These are phyloP conservation scores for Silene uniflora DNA, from an alignment of 148 eudicot genomes.

Conservation along the genomic window DNA sequence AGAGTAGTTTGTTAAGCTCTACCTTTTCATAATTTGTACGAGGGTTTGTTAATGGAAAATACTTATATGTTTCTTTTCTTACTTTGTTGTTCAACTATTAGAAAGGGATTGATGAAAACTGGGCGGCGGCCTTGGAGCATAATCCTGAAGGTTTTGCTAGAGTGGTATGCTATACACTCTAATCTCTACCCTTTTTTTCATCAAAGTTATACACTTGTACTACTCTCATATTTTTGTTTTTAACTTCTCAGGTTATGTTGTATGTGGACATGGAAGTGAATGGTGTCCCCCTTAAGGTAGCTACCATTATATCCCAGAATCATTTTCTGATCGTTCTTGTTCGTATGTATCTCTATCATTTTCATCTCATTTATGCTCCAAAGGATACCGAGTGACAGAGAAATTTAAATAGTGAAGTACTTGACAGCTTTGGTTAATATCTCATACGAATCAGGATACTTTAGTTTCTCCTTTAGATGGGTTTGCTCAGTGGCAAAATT, in stretches of 20 bases:
- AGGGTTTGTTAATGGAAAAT: background rate
- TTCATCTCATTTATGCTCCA: background rate
- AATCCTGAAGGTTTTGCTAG: constrained; percentile 98
- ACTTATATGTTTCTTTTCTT: background rate
- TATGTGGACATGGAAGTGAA: constrained; percentile 99
- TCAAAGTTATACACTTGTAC: background rate
- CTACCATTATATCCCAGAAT: background rate
- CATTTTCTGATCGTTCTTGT: background rate
- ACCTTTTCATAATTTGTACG: background rate
- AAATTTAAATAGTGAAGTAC: background rate
- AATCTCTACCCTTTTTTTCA: background rate
- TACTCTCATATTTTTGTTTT: constrained; percentile 2
- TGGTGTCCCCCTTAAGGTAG: constrained; percentile 96
- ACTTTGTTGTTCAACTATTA: constrained; percentile 35
- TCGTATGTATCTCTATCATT: background rate
- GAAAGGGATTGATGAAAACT: constrained; percentile 98
- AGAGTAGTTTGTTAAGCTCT: background rate
- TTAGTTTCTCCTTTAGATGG: constrained; percentile 2
- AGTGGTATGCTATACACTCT: constrained; percentile 55
- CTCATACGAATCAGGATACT: background rate
- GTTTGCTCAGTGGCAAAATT: background rate
- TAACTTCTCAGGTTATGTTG: constrained; percentile 74
- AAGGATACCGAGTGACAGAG: background rate
- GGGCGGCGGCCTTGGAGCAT: constrained; percentile 94
- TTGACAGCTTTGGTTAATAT: background rate